These are phyloP conservation scores for Kwoniella sp. DNA, from an alignment of 768 basidiomycete genomes.

Conservation along the genomic window DNA sequence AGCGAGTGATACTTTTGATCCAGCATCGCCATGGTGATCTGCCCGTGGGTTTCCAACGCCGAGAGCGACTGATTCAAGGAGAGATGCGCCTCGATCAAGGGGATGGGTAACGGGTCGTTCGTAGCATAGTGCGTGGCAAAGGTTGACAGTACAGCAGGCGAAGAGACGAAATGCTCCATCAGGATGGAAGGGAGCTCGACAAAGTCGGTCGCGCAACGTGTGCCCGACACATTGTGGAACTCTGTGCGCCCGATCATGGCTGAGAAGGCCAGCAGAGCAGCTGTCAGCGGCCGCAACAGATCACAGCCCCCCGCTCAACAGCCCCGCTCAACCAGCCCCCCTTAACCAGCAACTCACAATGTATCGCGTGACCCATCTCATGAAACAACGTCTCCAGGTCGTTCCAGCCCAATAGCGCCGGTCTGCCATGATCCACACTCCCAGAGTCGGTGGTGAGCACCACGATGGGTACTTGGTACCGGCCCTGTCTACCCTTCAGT, in stretches of 20 bases:
- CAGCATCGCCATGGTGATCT: slow-evolving; percentile 79
- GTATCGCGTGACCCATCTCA: slow-evolving; percentile 99
- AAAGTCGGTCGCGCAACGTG: slow-evolving; percentile 95
- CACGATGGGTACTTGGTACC: slow-evolving; percentile 83
- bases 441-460: slow-evolving; percentile 86
- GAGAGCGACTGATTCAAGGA: slow-evolving; percentile 43
- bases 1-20: slow-evolving; percentile 89
- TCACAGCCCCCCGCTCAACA: no score
- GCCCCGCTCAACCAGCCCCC: no score
- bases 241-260: slow-evolving; percentile 98
- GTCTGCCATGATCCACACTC: slow-evolving; percentile 56
- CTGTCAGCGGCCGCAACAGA: not conserved
- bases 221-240: slow-evolving; percentile 96
- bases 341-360: slow-evolving; percentile 81
- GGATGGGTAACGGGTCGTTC: slow-evolving; percentile 46
- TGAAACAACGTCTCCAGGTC: slow-evolving; percentile 93
- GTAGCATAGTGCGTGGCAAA: slow-evolving; percentile 52
- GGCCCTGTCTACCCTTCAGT: slow-evolving; percentile 62
- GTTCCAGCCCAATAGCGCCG: slow-evolving; percentile 79
- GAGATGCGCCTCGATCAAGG: slow-evolving; percentile 46
- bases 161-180: slow-evolving; percentile 95
- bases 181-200: slow-evolving; percentile 96
- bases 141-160: slow-evolving; percentile 73
- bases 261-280: slow-evolving; percentile 44
- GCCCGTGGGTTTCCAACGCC: slow-evolving; percentile 79